phyloP scores from a whole-genome alignment of 2,329 filamentous ascomycete genomes.

The Ampelomyces quisqualis region DNA sequence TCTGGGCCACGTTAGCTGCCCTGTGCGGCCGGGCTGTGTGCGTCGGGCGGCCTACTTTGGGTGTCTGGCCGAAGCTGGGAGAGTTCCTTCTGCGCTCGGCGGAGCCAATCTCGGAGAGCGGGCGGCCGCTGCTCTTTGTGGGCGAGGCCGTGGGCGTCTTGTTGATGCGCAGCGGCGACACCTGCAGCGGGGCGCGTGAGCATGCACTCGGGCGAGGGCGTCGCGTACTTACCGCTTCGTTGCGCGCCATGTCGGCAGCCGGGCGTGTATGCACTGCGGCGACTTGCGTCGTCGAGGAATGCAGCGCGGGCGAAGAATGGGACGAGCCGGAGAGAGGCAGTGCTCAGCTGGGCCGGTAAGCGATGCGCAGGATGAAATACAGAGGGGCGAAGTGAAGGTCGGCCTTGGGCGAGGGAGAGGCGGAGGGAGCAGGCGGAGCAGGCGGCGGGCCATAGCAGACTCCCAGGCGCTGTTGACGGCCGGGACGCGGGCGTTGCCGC shows the following conservation, averaged over 20 bases:
- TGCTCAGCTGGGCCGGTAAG: constrained; percentile 14
- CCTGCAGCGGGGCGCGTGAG: constrained; percentile 49
- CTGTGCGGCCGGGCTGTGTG: constrained; percentile 11
- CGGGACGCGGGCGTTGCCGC: constrained; percentile 26
- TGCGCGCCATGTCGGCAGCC: constrained; percentile 40
- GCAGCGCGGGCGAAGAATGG: constrained; percentile 40
- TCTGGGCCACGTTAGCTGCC: constrained; percentile 50
- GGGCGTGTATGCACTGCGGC: constrained; percentile 26
- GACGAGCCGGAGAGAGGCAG: constrained; percentile 28
- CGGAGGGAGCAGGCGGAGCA: constrained; percentile 27
- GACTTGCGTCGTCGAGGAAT: constrained; percentile 27
- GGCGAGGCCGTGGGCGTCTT: constrained; percentile 66
- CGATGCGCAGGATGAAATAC: constrained; percentile 20
- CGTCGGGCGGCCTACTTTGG: constrained; percentile 58
- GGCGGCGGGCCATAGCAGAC: constrained; percentile 19
- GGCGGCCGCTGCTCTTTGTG: constrained; percentile 60
- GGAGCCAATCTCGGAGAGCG: constrained; percentile 85
- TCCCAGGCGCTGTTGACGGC: constrained; percentile 30
- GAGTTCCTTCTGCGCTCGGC: constrained; percentile 88
- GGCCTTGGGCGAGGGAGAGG: constrained; percentile 28
- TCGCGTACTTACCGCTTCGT: constrained; percentile 43
- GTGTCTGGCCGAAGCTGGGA: constrained; percentile 78
- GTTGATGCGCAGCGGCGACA: constrained; percentile 77
- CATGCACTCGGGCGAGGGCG: constrained; percentile 1
- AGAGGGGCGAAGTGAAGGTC: constrained; percentile 27